Evolutionary conservation across 805 yeast genomes (phyloP).

Genomic region (Kodamaea nitidulidarum): DNA sequence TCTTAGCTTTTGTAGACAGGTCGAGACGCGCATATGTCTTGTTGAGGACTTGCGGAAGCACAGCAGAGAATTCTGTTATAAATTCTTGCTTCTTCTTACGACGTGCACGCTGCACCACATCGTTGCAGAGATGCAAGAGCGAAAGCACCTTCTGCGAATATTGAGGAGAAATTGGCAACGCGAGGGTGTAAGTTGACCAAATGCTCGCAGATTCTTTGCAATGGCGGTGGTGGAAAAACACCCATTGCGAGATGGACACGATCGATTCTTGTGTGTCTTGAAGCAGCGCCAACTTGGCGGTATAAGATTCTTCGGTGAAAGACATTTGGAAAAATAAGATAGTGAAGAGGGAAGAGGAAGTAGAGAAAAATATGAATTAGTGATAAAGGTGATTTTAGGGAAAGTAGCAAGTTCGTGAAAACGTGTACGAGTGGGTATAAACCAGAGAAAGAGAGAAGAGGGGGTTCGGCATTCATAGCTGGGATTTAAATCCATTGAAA

Average conservation of each 20-base stretch:
- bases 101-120: conserved; percentile 74
- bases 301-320: conserved; percentile 47
- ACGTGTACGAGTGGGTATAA: neutral
- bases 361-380: neutral
- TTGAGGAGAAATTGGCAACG: conserved; percentile 10
- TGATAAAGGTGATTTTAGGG: no score
- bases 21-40: conserved; percentile 29
- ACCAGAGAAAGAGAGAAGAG: neutral
- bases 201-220: conserved; percentile 48
- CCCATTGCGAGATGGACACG: conserved; percentile 72
- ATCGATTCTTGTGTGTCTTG: conserved; percentile 69
- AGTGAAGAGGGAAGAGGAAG: neutral
- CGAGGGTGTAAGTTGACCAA: conserved; percentile 44
- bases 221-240: conserved; percentile 60
- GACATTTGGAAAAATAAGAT: conserved; percentile 33
- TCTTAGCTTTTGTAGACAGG: conserved; percentile 40
- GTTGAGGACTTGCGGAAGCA: conserved; percentile 41
- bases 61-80: conserved; percentile 50
- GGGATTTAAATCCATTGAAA: no score
- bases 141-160: conserved; percentile 43
- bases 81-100: conserved; percentile 59
- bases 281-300: conserved; percentile 43
- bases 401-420: neutral
- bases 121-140: conserved; percentile 70
- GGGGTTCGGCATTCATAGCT: no score